Percentiles rank a stretch among this genome's conserved stretches.
phyloP scores from a whole-genome alignment of 495 filamentous ascomycete genomes.

The Astrocystis sublimbata region DNA sequence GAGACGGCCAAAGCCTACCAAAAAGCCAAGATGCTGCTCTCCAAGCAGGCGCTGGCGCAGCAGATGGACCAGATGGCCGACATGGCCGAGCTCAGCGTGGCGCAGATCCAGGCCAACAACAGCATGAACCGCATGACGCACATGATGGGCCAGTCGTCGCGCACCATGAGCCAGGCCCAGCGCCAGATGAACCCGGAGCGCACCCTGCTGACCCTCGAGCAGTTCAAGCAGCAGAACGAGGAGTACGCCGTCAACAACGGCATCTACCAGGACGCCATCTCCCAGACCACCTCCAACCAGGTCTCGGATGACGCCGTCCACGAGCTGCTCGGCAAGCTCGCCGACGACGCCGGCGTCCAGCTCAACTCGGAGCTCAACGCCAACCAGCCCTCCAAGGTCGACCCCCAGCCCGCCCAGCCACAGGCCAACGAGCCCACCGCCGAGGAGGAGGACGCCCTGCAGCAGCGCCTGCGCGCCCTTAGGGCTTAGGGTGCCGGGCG shows the following conservation, averaged over 20 bases:
- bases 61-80: conserved; percentile 58
- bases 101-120: conserved; percentile 57
- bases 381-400: conserved; percentile 55
- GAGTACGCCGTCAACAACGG: conserved; percentile 79
- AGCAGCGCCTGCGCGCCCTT: conserved; percentile 58
- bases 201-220: conserved; percentile 65
- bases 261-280: conserved; percentile 82
- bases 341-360: conserved; percentile 80
- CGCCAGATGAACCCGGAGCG: conserved; percentile 75
- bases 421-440: conserved; percentile 55
- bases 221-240: conserved; percentile 81
- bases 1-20: conserved; percentile 83
- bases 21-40: conserved; percentile 65
- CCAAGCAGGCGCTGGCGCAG: conserved; percentile 54
- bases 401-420: conserved; percentile 49
- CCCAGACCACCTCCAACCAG: conserved; percentile 68
- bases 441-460: conserved; percentile 63
- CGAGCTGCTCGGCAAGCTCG: conserved; percentile 73
- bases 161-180: conserved; percentile 63
- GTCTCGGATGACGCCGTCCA: conserved; percentile 85
- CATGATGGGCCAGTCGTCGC: conserved; percentile 53
- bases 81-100: conserved; percentile 53
- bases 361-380: conserved; percentile 68
- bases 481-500: conserved; percentile 38
- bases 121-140: conserved; percentile 56